Evolutionary conservation across 805 yeast species (phyloP), one percentile per base, ranked within the genome.

Genomic region (Kuraishia ogatae): DNA sequence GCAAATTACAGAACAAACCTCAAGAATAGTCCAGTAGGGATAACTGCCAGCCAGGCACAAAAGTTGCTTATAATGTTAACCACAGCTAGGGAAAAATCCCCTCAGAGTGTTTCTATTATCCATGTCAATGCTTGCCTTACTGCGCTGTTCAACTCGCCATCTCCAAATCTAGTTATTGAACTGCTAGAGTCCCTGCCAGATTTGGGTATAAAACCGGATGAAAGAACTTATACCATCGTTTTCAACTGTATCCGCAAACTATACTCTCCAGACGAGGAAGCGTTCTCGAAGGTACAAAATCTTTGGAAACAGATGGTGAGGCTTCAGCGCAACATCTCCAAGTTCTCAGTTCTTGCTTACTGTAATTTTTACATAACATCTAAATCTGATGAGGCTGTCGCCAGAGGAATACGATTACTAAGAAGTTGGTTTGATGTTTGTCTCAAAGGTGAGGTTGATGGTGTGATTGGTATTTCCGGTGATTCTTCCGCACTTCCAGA

Each of bases 81-180:
- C 8, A 65, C 59, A 11, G 64, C 71, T 39, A 63, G 70, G 1
- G 62, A 63, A 35, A 67, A 63, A n/a, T 54, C 64, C 2, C 53
- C 54, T 6, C 54, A 64, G 3, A 59, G 62, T 4, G 58, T 76
- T 8, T 72, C 76, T 29, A 65, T 66, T 21, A 72, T 70, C 6
- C 81, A 77, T 59, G 69, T 75, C 20, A 81, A 80, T 60, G 69
- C 83, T 24, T 75, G 73, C 0, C 60, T 81, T 53, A 67, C 72
- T 26, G 80, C 81, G 0, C 58, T 80, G 28, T 60, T 77, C 52
- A 73, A 71, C 53, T 72, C 79, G 35, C 61, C 59, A 5, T 74
- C 76, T 55, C 66, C 72, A 13, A 69, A 69, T 0, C 58, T 65
- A 13, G 75, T 76, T 0, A 64, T 77, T 50, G 63, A 71, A n/a